A percentile compares a stretch with the other conserved stretches of the same genome.
These are phyloP conservation scores for Annulohypoxylon stygium DNA, from an alignment of 495 filamentous ascomycete genomes.

Conservation along the genomic window DNA sequence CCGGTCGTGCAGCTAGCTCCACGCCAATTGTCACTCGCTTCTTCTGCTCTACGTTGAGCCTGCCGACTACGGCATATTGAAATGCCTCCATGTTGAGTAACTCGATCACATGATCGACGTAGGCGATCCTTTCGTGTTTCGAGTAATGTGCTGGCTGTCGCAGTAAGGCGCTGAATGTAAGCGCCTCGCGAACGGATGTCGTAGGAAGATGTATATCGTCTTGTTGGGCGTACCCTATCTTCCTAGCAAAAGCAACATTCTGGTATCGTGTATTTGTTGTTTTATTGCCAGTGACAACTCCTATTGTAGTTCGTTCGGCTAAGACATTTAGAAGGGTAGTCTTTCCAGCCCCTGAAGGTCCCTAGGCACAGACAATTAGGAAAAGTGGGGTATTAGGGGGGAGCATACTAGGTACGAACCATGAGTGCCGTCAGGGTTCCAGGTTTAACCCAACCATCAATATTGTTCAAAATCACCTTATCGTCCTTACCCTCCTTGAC, in stretches of 20 bases:
- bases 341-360: slow-evolving; percentile 68
- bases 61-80: neutral
- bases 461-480: slow-evolving; percentile 71
- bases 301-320: slow-evolving; percentile 75
- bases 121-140: neutral
- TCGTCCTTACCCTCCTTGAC: slow-evolving; percentile 63
- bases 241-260: slow-evolving; percentile 51
- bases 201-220: slow-evolving; percentile 82
- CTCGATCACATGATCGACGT: neutral
- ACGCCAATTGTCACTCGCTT: slow-evolving; percentile 36
- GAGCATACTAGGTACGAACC: slow-evolving; percentile 54
- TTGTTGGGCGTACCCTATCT: slow-evolving; percentile 87
- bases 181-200: slow-evolving; percentile 76
- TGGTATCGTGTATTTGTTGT: neutral
- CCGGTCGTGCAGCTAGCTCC: slow-evolving; percentile 30
- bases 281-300: slow-evolving; percentile 56
- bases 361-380: neutral
- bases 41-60: slow-evolving; percentile 10
- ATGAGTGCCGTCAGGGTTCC: slow-evolving; percentile 82
- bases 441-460: slow-evolving; percentile 85
- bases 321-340: slow-evolving; percentile 74
- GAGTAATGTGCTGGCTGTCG: slow-evolving; percentile 69
- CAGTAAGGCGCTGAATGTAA: slow-evolving; percentile 75
- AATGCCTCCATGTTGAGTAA: neutral
- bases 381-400: neutral